These are phyloP conservation scores for Grifola frondosa DNA, from an alignment of 1,284 basidiomycete genomes.

Conservation along the genomic window DNA sequence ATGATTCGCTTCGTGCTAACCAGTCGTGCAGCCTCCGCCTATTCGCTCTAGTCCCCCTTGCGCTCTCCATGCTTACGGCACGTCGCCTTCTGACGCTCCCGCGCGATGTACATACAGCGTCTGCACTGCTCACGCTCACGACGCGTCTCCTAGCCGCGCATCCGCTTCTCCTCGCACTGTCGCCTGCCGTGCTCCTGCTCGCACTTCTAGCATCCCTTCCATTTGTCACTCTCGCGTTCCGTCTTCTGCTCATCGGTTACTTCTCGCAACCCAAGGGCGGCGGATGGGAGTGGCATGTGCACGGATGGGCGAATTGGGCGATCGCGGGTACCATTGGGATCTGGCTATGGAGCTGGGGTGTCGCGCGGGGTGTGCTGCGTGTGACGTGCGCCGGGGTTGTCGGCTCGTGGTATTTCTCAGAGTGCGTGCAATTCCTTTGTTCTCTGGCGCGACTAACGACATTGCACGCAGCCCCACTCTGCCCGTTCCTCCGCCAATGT, in stretches of 20 bases:
- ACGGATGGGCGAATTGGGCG: conserved; percentile 82
- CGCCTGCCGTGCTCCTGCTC: conserved; percentile 73
- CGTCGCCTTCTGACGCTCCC: conserved; percentile 70
- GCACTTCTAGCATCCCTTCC: conserved; percentile 79
- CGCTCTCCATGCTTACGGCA: conserved; percentile 69
- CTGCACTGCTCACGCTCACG: conserved; percentile 78
- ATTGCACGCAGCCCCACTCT: conserved; percentile 52
- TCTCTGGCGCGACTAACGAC: too few species aligned
- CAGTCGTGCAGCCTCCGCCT: conserved; percentile 56
- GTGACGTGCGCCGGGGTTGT: conserved; percentile 82
- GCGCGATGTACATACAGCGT: conserved; percentile 65
- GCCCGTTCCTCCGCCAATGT: conserved; percentile 49
- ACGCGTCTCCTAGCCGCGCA: conserved; percentile 77
- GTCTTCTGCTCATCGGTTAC: conserved; percentile 76
- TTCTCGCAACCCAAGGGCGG: conserved; percentile 37
- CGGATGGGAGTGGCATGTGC: conserved; percentile 68
- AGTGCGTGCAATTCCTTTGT: conserved; percentile 45
- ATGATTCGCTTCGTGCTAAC: conserved; percentile 6
- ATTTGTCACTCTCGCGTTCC: conserved; percentile 82
- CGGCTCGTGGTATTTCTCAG: conserved; percentile 90
- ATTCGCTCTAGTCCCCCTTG: conserved; percentile 75
- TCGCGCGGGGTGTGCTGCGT: conserved; percentile 78
- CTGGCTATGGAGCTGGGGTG: conserved; percentile 92
- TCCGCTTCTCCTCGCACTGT: conserved; percentile 80
- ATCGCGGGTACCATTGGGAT: conserved; percentile 66